phyloP scores from a whole-genome alignment of 768 basidiomycete species.

The Pleurotus djamor region DNA sequence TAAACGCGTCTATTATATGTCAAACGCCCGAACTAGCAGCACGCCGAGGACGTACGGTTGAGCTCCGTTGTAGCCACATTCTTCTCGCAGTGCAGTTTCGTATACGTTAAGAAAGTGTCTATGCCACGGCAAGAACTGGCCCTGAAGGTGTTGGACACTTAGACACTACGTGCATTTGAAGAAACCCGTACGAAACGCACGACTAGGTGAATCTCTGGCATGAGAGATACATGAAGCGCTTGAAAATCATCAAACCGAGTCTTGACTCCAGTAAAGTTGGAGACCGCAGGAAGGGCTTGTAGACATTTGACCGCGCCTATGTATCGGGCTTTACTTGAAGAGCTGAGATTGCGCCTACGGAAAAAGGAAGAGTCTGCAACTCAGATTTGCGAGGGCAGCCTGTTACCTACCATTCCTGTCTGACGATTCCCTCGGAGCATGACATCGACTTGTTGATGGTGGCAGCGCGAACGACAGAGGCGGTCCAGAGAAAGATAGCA shows the following conservation, averaged over 20 bases:
- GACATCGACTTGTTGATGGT: no score
- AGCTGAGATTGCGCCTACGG: background rate
- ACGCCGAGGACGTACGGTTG: constrained; percentile 15
- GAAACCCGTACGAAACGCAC: constrained; percentile 7
- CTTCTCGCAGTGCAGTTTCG: constrained; percentile 18
- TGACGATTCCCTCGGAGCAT: background rate
- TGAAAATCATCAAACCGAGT: constrained; percentile 22
- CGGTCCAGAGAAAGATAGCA: no score
- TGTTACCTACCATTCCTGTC: background rate
- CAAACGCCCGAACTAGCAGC: background rate
- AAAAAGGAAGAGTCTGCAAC: no score
- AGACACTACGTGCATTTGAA: background rate
- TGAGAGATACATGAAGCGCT: constrained; percentile 15
- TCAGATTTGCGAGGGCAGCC: no score
- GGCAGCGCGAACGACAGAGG: no score
- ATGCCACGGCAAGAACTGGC: constrained; percentile 30
- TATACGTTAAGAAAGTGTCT: constrained; percentile 21
- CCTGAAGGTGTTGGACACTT: constrained; percentile 11
- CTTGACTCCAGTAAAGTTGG: constrained; percentile 1
- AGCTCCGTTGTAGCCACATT: constrained; percentile 22
- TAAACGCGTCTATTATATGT: background rate
- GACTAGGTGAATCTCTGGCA: constrained; percentile 16
- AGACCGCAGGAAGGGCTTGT: constrained; percentile 8
- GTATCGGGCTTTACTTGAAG: background rate
- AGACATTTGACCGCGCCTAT: constrained; percentile 10